Percentiles rank a stretch among this genome's conserved stretches.
These are phyloP conservation scores for Cytospora mali DNA, from an alignment of 2,329 filamentous ascomycete species.

Conservation along the genomic window DNA sequence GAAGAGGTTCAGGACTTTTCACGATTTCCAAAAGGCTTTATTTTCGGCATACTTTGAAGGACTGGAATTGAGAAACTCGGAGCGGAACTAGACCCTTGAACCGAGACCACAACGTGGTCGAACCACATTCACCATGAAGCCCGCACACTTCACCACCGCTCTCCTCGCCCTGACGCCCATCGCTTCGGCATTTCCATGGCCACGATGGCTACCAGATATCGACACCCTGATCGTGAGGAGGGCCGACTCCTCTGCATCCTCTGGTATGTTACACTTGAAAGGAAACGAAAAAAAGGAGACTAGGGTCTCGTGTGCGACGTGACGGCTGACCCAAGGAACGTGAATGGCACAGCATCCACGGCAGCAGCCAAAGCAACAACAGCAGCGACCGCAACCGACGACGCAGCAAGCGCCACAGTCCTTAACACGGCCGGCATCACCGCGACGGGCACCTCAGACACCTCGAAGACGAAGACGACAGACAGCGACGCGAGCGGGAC, in stretches of 20 bases:
- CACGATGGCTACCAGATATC: slow-evolving; percentile 56
- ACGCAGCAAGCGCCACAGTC: slow-evolving; percentile 40
- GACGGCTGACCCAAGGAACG: slow-evolving; percentile 25
- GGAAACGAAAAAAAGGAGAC: slow-evolving; percentile 14
- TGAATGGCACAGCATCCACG: slow-evolving; percentile 27
- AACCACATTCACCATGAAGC: slow-evolving; percentile 48
- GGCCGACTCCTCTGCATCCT: slow-evolving; percentile 36
- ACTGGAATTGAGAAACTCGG: background rate
- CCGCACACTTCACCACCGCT: slow-evolving; percentile 51
- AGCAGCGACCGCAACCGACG: slow-evolving; percentile 31
- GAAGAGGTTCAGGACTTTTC: background rate
- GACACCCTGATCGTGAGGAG: slow-evolving; percentile 57
- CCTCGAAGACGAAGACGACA: slow-evolving; percentile 34
- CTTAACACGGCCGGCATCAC: slow-evolving; percentile 43
- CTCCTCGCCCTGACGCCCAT: slow-evolving; percentile 56
- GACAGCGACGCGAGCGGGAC: slow-evolving; percentile 32
- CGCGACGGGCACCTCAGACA: slow-evolving; percentile 33
- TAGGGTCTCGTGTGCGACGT: slow-evolving; percentile 5
- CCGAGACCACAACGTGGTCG: slow-evolving; percentile 12
- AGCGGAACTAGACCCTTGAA: slow-evolving; percentile 15
- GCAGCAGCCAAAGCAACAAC: slow-evolving; percentile 29
- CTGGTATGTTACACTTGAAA: slow-evolving; percentile 21
- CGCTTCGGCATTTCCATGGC: slow-evolving; percentile 55
- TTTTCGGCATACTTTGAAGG: background rate
- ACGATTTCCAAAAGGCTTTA: background rate